These are phyloP conservation scores for Megacollybia platyphylla DNA, from an alignment of 1,284 basidiomycete species.

Conservation along the genomic window DNA sequence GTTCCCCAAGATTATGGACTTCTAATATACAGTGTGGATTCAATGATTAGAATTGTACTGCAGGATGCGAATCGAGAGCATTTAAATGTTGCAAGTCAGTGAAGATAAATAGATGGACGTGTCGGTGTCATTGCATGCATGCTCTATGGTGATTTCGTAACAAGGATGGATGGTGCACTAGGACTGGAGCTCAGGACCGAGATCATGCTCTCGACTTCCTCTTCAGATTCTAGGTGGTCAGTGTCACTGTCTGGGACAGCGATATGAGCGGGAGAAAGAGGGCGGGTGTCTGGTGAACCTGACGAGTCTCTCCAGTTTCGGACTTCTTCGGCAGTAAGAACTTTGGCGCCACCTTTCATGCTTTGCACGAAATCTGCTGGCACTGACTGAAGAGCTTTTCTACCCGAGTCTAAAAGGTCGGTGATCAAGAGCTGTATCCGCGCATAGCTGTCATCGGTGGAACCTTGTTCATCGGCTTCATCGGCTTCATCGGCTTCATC, in stretches of 20 bases:
- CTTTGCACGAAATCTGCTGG: conserved; percentile 35
- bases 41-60: not conserved
- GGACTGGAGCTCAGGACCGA: conserved; percentile 13
- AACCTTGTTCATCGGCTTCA: conserved; percentile 14
- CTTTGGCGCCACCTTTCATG: conserved; percentile 39
- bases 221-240: conserved; percentile 14
- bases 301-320: conserved; percentile 37
- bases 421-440: conserved; percentile 53
- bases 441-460: conserved; percentile 38
- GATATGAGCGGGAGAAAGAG: conserved; percentile 19
- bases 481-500: conserved; percentile 13
- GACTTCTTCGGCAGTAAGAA: conserved; percentile 60
- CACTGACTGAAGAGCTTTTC: conserved; percentile 45
- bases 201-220: conserved; percentile 25
- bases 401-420: conserved; percentile 45
- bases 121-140: not conserved
- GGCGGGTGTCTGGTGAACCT: conserved; percentile 10
- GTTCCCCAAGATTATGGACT: too few relatives aligned
- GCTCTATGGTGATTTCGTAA: conserved; percentile 17
- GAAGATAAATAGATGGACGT: not conserved
- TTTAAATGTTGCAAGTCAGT: not conserved
- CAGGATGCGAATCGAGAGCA: not conserved
- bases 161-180: conserved; percentile 20
- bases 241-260: conserved; percentile 16
- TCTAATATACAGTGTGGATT: too few relatives aligned